Conservation (phyloP, 768 basidiomycete genomes). For the Antrodiella citrinella region DNA sequence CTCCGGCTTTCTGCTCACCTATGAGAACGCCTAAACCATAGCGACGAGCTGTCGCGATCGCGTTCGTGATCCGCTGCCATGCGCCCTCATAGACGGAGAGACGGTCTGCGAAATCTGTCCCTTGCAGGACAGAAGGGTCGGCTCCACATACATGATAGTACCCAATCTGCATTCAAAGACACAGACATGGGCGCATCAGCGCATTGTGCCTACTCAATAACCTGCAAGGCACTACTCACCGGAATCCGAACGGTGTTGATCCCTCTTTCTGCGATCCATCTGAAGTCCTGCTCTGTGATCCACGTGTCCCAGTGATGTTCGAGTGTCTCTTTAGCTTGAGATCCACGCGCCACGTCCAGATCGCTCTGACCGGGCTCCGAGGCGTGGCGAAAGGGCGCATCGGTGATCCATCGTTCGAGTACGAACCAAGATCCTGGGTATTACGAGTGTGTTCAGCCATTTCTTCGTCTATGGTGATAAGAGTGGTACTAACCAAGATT, state of each 20-base stretch:
- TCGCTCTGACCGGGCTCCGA: slow-evolving; percentile 53
- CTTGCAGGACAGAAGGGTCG: slow-evolving; percentile 47
- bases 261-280: slow-evolving; percentile 44
- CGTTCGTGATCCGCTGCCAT: slow-evolving; percentile 54
- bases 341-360: slow-evolving; percentile 57
- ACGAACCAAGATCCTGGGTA: slow-evolving; percentile 67
- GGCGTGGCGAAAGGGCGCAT: slow-evolving; percentile 48
- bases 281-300: slow-evolving; percentile 46
- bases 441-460: background rate
- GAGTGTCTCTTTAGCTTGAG: slow-evolving; percentile 32
- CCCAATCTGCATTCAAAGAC: too few species aligned
- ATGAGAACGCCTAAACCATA: slow-evolving; percentile 68
- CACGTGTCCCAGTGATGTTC: slow-evolving; percentile 45
- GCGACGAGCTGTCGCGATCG: slow-evolving; percentile 48
- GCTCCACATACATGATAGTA: slow-evolving; percentile 62
- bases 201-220: too few species aligned
- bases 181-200: background rate
- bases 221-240: slow-evolving; percentile 27
- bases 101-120: slow-evolving; percentile 57
- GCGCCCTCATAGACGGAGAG: slow-evolving; percentile 50
- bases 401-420: slow-evolving; percentile 69
- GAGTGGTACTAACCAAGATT: slow-evolving; percentile 55
- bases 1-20: slow-evolving; percentile 28
- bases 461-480: slow-evolving; percentile 7
- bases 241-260: slow-evolving; percentile 57